phyloP scores from a whole-genome alignment of 2,329 filamentous ascomycete species.

The Xylaria sp. region DNA sequence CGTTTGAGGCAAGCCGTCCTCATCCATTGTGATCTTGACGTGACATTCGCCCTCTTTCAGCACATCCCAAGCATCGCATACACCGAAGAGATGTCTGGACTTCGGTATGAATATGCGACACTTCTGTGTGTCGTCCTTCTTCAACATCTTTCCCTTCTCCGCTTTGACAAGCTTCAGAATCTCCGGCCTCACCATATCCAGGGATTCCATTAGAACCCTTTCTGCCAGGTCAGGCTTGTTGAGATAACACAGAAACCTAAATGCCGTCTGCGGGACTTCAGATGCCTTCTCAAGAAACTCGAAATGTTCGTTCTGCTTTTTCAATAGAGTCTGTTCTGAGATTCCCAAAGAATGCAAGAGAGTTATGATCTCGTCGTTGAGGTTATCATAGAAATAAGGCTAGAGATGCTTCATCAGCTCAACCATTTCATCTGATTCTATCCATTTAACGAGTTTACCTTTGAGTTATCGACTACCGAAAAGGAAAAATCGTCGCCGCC shows the following conservation, averaged over 20 bases:
- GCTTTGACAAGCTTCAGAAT: conserved; percentile 5
- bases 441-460: background rate
- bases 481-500: conserved; percentile 6
- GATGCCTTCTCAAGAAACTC: conserved; percentile 1
- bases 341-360: conserved; percentile 6
- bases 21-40: conserved; percentile 10
- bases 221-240: conserved; percentile 8
- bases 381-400: conserved; percentile 8
- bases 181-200: conserved; percentile 2
- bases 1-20: conserved; percentile 7
- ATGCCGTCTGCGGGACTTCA: conserved; percentile 3
- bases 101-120: conserved; percentile 8
- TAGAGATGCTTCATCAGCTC: background rate
- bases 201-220: conserved; percentile 8
- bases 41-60: conserved; percentile 10
- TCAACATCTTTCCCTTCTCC: conserved; percentile 8
- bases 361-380: conserved; percentile 9
- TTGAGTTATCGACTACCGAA: conserved; percentile 6
- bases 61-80: conserved; percentile 10
- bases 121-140: conserved; percentile 3
- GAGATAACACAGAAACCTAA: conserved; percentile 8
- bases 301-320: conserved; percentile 6
- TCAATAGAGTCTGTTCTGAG: conserved; percentile 3
- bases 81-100: conserved; percentile 7
- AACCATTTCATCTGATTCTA: background rate